These are phyloP conservation scores for Macadamia tetraphylla DNA, from an alignment of 164 flowering plant species.

Conservation along the genomic window DNA sequence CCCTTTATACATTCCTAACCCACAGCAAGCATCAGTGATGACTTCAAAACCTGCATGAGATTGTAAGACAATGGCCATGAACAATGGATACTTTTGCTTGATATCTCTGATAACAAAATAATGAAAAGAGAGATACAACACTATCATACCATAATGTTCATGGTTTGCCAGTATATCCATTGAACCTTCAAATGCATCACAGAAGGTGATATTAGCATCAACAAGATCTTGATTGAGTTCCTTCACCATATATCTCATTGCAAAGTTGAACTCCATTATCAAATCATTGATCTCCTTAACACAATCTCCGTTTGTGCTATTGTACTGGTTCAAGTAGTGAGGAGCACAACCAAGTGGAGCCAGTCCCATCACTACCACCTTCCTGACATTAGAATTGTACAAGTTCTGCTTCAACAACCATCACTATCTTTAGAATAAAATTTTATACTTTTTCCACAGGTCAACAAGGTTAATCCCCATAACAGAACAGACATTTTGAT, in stretches of 20 bases:
- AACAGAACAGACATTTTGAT: background rate
- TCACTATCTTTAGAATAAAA: too few species aligned
- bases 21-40: constrained; percentile 82
- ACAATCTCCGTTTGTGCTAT: constrained; percentile 57
- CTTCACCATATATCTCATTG: constrained; percentile 64
- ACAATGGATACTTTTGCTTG: too few species aligned
- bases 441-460: background rate
- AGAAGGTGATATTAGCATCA: constrained; percentile 59
- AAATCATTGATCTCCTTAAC: constrained; percentile 61
- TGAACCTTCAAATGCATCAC: constrained; percentile 67
- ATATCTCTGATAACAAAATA: background rate
- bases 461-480: background rate
- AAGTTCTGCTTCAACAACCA: constrained; percentile 42
- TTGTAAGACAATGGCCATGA: background rate
- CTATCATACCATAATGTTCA: constrained; percentile 69
- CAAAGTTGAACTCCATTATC: constrained; percentile 72
- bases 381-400: constrained; percentile 56
- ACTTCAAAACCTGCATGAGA: constrained; percentile 53
- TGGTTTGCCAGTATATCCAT: constrained; percentile 68
- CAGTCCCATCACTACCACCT: constrained; percentile 71
- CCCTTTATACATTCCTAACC: constrained; percentile 66
- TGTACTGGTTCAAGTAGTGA: constrained; percentile 63
- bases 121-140: background rate
- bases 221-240: constrained; percentile 51
- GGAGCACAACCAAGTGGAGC: constrained; percentile 94